Percentiles rank a stretch among this genome's conserved stretches.
Conservation (phyloP, 805 yeast species). For the Candida loeiensis region DNA sequence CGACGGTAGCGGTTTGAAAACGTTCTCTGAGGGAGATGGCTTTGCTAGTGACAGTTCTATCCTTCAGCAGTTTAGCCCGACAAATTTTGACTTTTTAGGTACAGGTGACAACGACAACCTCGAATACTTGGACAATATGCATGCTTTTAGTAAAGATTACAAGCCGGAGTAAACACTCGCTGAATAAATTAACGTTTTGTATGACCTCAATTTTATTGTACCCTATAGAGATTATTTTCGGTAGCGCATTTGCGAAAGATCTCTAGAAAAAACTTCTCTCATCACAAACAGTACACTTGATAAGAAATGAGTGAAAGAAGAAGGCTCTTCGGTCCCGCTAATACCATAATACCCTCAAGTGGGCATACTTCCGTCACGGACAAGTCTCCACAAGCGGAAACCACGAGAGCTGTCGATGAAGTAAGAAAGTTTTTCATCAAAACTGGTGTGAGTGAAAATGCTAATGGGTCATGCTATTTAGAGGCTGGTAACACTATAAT, state of each 20-base stretch:
- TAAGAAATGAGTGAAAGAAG: slow-evolving; percentile 60
- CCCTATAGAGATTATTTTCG: slow-evolving; percentile 1
- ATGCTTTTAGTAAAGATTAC: background rate
- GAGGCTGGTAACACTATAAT: slow-evolving; percentile 63
- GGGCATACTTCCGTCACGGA: slow-evolving; percentile 10
- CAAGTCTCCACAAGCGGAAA: slow-evolving; percentile 5
- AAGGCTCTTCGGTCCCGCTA: slow-evolving; percentile 79
- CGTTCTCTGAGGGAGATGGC: background rate
- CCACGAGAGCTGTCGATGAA: slow-evolving; percentile 16
- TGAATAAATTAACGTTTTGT: no score
- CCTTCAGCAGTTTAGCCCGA: slow-evolving; percentile 3
- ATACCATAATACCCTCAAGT: slow-evolving; percentile 42
- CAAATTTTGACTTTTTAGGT: slow-evolving; percentile 6
- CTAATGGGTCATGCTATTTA: slow-evolving; percentile 79
- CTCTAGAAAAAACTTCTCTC: slow-evolving; percentile 9
- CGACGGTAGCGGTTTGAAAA: background rate
- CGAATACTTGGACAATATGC: slow-evolving; percentile 27
- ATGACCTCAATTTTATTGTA: background rate
- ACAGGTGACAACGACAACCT: slow-evolving; percentile 15
- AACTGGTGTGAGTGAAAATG: slow-evolving; percentile 63
- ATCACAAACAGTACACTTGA: slow-evolving; percentile 1
- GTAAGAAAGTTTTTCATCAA: slow-evolving; percentile 51
- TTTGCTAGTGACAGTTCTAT: background rate
- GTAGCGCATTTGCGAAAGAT: slow-evolving; percentile 4
- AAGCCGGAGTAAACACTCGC: background rate